Evolutionary conservation across 257 asterid species (phyloP).

Genomic region (Solanum habrochaites): DNA sequence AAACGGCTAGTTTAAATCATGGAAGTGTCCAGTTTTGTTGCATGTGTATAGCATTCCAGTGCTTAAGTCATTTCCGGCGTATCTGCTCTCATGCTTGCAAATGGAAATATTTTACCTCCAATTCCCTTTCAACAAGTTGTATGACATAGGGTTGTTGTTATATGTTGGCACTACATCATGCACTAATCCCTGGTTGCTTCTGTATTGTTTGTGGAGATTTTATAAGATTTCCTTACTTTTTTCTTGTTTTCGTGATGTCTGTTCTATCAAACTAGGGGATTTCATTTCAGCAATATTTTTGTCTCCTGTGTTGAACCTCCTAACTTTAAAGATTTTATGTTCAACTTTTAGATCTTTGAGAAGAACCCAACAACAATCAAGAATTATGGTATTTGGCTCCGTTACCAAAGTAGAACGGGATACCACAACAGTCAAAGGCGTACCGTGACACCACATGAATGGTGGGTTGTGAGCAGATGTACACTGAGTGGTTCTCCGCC

Average conservation of each 20-base stretch:
- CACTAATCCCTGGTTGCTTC: not conserved
- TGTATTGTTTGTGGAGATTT: not conserved
- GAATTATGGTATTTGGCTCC: slow-evolving; percentile 29
- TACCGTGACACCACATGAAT: not conserved
- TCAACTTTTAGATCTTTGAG: slow-evolving; percentile 52
- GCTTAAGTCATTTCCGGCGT: not conserved
- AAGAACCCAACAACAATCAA: slow-evolving; percentile 80
- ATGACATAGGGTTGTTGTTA: not conserved
- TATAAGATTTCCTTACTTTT: not conserved
- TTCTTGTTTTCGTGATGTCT: not conserved
- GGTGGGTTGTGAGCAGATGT: slow-evolving; percentile 1
- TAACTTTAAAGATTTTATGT: not conserved
- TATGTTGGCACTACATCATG: not conserved
- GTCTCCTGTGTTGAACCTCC: not conserved
- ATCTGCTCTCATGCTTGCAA: not conserved
- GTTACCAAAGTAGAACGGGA: slow-evolving; percentile 78
- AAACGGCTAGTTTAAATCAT: not conserved
- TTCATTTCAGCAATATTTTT: not conserved
- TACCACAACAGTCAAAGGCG: slow-evolving; percentile 62
- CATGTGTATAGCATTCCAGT: not conserved
- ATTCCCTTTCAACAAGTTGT: not conserved
- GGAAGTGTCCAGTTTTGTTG: not conserved
- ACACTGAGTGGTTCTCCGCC: slow-evolving; percentile 1
- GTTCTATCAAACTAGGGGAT: not conserved
- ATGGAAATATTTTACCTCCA: not conserved